These are phyloP conservation scores for Hyphopichia buzzinii DNA, from an alignment of 1,139 yeast species.

Conservation along the genomic window DNA sequence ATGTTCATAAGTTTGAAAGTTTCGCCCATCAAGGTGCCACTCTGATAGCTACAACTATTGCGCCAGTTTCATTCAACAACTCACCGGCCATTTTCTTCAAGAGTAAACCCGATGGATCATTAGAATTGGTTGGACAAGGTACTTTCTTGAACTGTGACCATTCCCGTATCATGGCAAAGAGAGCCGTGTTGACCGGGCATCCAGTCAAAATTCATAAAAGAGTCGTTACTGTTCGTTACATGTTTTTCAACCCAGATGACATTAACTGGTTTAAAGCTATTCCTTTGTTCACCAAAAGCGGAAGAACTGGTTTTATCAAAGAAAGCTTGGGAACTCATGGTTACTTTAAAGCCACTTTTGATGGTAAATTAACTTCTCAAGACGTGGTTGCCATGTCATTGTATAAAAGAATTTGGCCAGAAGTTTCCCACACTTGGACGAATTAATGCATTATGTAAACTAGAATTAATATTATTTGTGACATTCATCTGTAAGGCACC, in stretches of 20 bases:
- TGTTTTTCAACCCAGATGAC: conserved; percentile 94
- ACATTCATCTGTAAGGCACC: too few species aligned
- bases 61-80: conserved; percentile 83
- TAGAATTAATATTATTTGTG: too few species aligned
- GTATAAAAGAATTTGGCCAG: conserved; percentile 93
- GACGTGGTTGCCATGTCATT: conserved; percentile 94
- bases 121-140: conserved; percentile 85
- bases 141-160: conserved; percentile 86
- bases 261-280: conserved; percentile 87
- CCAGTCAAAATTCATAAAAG: conserved; percentile 93
- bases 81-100: conserved; percentile 78
- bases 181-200: conserved; percentile 88
- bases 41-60: conserved; percentile 82
- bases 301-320: conserved; percentile 90
- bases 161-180: conserved; percentile 79
- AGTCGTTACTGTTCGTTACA: conserved; percentile 89
- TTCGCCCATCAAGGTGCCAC: conserved; percentile 74
- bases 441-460: conserved; percentile 10
- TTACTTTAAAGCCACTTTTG: conserved; percentile 93
- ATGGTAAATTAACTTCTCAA: conserved; percentile 85
- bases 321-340: conserved; percentile 98
- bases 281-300: conserved; percentile 88
- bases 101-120: conserved; percentile 38
- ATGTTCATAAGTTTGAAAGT: conserved; percentile 83
- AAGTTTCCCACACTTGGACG: conserved; percentile 33